Evolutionary conservation across 441 rosid genomes (phyloP).

Genomic region (Breynia disticha): DNA sequence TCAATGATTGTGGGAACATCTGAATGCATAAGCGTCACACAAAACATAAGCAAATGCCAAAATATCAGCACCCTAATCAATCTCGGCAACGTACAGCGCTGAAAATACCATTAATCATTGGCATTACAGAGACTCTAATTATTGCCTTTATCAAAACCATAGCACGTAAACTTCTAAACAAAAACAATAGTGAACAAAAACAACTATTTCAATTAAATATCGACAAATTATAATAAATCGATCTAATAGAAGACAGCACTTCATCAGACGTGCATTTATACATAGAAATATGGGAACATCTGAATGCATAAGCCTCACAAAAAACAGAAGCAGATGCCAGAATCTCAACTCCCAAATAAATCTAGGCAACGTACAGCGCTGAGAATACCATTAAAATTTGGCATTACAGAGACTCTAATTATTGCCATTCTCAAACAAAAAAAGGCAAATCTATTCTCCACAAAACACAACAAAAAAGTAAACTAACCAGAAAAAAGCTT

Average conservation of each 20-base stretch:
- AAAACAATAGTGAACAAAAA: neutral
- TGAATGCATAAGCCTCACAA: conserved; percentile 24
- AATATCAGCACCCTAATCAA: conserved; percentile 30
- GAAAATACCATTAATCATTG: conserved; percentile 22
- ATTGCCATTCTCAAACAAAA: conserved; percentile 25
- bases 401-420: conserved; percentile 61
- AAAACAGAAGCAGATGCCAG: conserved; percentile 19
- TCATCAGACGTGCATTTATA: neutral
- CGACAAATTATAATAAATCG: too few species aligned
- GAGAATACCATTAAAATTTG: conserved; percentile 24
- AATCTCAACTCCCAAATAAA: conserved; percentile 30
- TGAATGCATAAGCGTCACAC: conserved; percentile 23
- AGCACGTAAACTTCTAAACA: neutral
- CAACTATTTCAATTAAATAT: too few species aligned
- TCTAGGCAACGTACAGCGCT: conserved; percentile 63
- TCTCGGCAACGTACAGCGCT: conserved; percentile 65
- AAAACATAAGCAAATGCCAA: conserved; percentile 18
- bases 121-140: conserved; percentile 61
- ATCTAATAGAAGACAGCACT: too few species aligned
- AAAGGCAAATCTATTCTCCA: too few species aligned
- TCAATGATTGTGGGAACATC: conserved; percentile 20
- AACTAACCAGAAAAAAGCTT: neutral
- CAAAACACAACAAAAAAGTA: neutral
- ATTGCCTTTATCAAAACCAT: conserved; percentile 25
- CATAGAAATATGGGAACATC: conserved; percentile 21